Evolutionary conservation across 1,284 basidiomycete species (phyloP), one percentile per base, ranked within the genome.

Genomic region (Meripilus lineatus): DNA sequence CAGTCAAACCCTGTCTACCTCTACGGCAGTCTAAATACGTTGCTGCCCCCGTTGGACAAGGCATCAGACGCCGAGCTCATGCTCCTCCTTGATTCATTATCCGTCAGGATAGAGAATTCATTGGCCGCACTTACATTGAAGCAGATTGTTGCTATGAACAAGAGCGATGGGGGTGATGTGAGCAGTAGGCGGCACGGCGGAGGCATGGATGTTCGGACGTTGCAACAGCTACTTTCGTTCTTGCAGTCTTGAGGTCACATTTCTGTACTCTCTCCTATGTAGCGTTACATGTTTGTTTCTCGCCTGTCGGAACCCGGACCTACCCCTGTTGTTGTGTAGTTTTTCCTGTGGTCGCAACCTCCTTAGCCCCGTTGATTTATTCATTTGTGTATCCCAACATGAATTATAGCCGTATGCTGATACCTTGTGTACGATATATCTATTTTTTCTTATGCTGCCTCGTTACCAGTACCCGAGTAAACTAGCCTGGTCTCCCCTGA

Each of bases 31-130:
- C 79, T 83, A 0, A 70, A 76, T 23, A 65, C 81, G 36, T 69
- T 94, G 26, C 68, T 92, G 2, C 91, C 93, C 1, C 66, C 74
- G 8, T 77, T 94, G 58, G 81, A 88, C 36, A 84, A 83, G 50
- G 81, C 86, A 51, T 75, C 78, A 14, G 91, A 94, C 56, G 69
- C 77, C 32, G 89, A 95, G 53, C 67, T 95, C 38, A 75, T 81
- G 58, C 68, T 78, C 38, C 67, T 92, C 8, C 70, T 97, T 28
- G 88, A 93, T 53, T 85, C 81, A 3, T 60, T 94, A 32, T 73
- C 84, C 15, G 69, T 81, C 13, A 75, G 93, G 30, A 81, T 94
- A 40, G 86, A 93, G 59, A 93, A 94, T 59, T 78, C 84, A n/a
- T 66, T 87, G 22, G 72, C 78, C 13, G 72, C 79, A 23, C 65